Evolutionary conservation across 164 flowering plant genomes (phyloP), one percentile per base, ranked within the genome.

Genomic region (Nymphaea colorata): DNA sequence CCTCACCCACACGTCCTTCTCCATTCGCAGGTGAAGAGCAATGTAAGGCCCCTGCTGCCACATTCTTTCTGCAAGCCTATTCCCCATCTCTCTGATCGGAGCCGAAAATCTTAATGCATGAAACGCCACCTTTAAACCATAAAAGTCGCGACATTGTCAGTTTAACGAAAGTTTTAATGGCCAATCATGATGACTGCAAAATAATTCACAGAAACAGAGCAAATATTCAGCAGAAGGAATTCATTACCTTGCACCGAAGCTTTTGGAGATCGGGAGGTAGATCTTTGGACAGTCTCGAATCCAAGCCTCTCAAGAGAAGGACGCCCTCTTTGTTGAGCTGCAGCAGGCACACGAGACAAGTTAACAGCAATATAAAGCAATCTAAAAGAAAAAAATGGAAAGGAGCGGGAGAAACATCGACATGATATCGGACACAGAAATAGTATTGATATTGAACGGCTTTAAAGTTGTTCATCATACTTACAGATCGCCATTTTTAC

Each of bases 1-100:
- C 68, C 98, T 88, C 69, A 94, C 94, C 98, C 98, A 94, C 2
- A 94, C 98, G 77, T 94, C 98, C 77, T 91, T 89, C 73, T 94
- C 98, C 93, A 94, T 76, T 66, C 99, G 82, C n/a, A 94, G 76
- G 82, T 94, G 99, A 74, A 94, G 96, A 42, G 98, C 96, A 70
- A 94, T 73, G 69, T 87, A 94, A 0, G 92, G 97, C 45, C 99
- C 99, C 74, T 87, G 85, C 79, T 80, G 82, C 67, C 79, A 71
- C 95, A 94, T 90, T 72, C 99, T 87, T 82, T 84, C 83, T 5
- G 92, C 87, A 15, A 94, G 77, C 78, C 81, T 88, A 83, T 84
- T 83, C n/a, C 97, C 99, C 64, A 94, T 84, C 55, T 88, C 85
- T 66, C 81, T 67, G 72, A 91, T 83, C 44, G 80, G 82, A 51